These are phyloP conservation scores for Eremomyces bilateralis DNA, from an alignment of 495 filamentous ascomycete species.

Conservation along the genomic window DNA sequence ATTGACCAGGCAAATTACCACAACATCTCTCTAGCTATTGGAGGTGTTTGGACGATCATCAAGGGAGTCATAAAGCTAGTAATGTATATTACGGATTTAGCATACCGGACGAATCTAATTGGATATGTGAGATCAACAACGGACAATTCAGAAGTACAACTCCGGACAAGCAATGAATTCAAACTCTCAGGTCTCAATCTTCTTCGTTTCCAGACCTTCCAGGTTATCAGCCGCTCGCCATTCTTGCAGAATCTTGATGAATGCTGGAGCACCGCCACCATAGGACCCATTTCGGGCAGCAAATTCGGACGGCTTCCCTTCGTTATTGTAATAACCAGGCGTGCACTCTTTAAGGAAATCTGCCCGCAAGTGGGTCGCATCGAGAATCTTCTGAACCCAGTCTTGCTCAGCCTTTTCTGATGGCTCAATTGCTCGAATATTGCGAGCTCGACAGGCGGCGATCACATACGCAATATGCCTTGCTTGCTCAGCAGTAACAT, in stretches of 20 bases:
- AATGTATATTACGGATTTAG: too few species aligned
- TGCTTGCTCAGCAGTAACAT: conserved; percentile 2
- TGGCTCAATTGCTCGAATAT: conserved; percentile 4
- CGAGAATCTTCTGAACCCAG: conserved; percentile 4
- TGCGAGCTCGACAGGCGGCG: conserved; percentile 1
- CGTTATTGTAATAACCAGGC: conserved; percentile 9
- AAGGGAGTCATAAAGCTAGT: too few species aligned
- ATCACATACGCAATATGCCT: conserved; percentile 7
- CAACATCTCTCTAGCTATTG: too few species aligned
- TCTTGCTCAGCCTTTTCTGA: conserved; percentile 5
- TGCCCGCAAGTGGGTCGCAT: not conserved
- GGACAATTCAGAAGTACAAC: too few species aligned
- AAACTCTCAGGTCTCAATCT: too few species aligned
- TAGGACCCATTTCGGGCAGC: conserved; percentile 2
- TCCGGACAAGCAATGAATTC: too few species aligned
- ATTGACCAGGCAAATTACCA: too few species aligned
- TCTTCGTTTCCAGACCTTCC: conserved; percentile 8
- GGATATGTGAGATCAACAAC: too few species aligned
- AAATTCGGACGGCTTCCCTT: conserved; percentile 3
- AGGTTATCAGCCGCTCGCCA: conserved; percentile 5
- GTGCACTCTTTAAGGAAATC: conserved; percentile 7
- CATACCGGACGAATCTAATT: too few species aligned
- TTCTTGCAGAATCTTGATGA: conserved; percentile 4
- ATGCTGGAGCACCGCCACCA: conserved; percentile 4
- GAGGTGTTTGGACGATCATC: too few species aligned